Evolutionary conservation across 1,139 yeast genomes (phyloP).

Genomic region (Geotrichum bryndzae): DNA sequence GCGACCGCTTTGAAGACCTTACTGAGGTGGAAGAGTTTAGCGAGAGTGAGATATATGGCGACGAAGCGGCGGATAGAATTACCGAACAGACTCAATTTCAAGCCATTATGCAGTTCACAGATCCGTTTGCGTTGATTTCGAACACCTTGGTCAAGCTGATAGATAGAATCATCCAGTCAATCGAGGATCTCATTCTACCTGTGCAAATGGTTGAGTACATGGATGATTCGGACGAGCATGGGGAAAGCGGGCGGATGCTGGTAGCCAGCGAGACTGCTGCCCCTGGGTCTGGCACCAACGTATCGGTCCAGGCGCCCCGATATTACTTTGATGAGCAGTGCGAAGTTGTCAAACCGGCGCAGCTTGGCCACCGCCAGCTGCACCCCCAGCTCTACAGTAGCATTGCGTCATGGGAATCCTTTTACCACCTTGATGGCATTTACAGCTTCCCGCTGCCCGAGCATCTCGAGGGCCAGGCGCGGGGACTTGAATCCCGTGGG

Average conservation of each 20-base stretch:
- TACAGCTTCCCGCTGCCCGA: constrained; percentile 27
- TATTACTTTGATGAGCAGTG: constrained; percentile 14
- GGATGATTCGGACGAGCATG: not conserved
- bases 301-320: not conserved
- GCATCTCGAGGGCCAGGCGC: constrained; percentile 18
- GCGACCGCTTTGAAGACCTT: not conserved
- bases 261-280: not conserved
- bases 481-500: constrained; percentile 1
- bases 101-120: not conserved
- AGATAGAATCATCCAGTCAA: not conserved
- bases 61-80: not conserved
- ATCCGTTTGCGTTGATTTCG: not conserved
- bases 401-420: constrained; percentile 34
- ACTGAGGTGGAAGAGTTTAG: not conserved
- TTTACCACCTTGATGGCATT: constrained; percentile 31
- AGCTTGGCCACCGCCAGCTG: not conserved
- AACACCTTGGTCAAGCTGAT: not conserved
- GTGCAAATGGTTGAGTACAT: not conserved
- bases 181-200: not conserved
- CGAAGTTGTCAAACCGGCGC: constrained; percentile 1
- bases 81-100: not conserved
- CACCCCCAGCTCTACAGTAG: constrained; percentile 22
- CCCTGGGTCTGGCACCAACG: not conserved
- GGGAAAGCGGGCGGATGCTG: not conserved
- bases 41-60: not conserved